Evolutionary conservation across 1,139 yeast genomes (phyloP), one percentile per base, ranked within the genome.

Genomic region (Scheffersomyces segobiensis): DNA sequence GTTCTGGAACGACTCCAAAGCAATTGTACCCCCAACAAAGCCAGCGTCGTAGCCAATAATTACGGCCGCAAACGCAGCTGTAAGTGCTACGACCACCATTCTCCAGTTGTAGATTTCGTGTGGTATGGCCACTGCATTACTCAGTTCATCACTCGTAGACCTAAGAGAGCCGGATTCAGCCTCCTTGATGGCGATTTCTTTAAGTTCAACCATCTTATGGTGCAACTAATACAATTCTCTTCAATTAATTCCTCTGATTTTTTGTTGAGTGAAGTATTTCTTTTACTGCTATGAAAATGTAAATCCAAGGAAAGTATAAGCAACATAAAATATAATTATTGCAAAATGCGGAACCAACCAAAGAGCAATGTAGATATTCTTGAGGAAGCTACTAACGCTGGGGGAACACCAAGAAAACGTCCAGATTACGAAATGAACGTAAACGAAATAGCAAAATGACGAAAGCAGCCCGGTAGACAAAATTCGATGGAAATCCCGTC

Each of bases 11-110:
- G 73, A 71, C 1, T 63, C 64, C 17, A 74, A 62, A 0, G 74
- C 65, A 1, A 74, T 73, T 3, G 77, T 71, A 18, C 76, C 76
- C 2, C 78, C 78, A 52, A 74, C 73, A 57, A 72, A 73, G 6
- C 77, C 76, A 26, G 77, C 75, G 57, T 75, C 78, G 57, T 75
- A 75, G 12, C 78, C 78, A 53, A 74, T 73, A 47, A 74, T 73
- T 14, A 73, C 62, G 12, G 78, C 78, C 5, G 78, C 77, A 22
- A 72, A 65, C 3, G 73, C 71, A 2, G 74, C 73, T 5, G 71
- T 69, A 51, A 69, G 51, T 18, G 74, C 74, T 55, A 77, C 55
- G 69, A 65, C 70, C 63, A 55, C 79, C 73, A 59, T 79, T 22
- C 75, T 71, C 54, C 19, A 55, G 50, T 71, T 71, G 61, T 69